phyloP scores from a whole-genome alignment of 129 eudicot species.

The Mikania micrantha region DNA sequence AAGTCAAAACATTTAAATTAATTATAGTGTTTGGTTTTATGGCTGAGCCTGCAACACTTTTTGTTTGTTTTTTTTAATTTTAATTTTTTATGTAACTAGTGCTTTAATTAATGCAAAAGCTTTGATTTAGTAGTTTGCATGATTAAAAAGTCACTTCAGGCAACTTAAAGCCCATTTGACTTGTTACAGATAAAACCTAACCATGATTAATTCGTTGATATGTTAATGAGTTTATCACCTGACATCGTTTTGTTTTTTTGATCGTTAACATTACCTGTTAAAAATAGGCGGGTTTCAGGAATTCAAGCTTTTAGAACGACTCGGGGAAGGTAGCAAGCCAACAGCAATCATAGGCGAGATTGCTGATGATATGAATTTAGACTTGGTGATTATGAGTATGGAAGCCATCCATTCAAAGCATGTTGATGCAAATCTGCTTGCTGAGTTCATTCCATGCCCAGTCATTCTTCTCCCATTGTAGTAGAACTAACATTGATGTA shows the following conservation, averaged over 20 bases:
- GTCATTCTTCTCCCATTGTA: slow-evolving; percentile 77
- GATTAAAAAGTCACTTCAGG: background rate
- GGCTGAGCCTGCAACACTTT: too few species aligned
- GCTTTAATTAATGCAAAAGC: too few species aligned
- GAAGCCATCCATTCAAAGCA: slow-evolving; percentile 97
- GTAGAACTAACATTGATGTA: slow-evolving; percentile 27
- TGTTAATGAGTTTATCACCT: background rate
- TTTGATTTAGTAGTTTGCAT: background rate
- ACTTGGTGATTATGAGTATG: slow-evolving; percentile 93
- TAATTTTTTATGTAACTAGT: too few species aligned
- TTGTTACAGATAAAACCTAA: background rate
- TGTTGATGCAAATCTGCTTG: slow-evolving; percentile 87
- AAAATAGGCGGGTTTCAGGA: slow-evolving; percentile 79
- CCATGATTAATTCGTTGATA: background rate
- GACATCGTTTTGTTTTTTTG: background rate
- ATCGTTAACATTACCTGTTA: background rate
- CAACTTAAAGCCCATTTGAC: background rate
- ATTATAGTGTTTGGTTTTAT: too few species aligned
- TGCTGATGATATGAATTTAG: slow-evolving; percentile 89
- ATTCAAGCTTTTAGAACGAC: slow-evolving; percentile 82
- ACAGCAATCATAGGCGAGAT: slow-evolving; percentile 93
- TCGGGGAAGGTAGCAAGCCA: slow-evolving; percentile 89
- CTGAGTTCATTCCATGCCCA: slow-evolving; percentile 97
- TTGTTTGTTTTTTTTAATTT: too few species aligned
- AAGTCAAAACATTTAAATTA: too few species aligned